Conservation (phyloP, 352 stramenopile species). For the Pythium folliculosum region DNA sequence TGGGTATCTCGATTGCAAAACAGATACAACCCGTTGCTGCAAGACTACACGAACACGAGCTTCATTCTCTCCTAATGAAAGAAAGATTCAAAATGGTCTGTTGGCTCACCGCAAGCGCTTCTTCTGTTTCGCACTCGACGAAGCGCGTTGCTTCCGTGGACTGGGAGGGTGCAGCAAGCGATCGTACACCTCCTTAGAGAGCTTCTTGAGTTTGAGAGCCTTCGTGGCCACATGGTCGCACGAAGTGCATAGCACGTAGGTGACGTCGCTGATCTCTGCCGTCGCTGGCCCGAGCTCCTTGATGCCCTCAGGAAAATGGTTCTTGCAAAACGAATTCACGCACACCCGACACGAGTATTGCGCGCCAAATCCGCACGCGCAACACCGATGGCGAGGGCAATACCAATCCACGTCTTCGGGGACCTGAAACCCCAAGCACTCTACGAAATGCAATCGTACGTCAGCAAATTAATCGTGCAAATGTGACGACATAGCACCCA, state of each 20-base stretch:
- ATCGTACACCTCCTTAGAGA: slow-evolving; percentile 38
- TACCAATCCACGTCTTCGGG: slow-evolving; percentile 59
- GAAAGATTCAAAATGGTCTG: background rate
- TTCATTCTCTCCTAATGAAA: slow-evolving; percentile 81
- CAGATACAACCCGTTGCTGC: slow-evolving; percentile 88
- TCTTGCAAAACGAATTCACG: slow-evolving; percentile 73
- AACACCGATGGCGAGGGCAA: slow-evolving; percentile 71
- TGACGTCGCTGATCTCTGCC: slow-evolving; percentile 50
- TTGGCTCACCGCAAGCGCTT: slow-evolving; percentile 21
- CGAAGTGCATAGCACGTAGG: slow-evolving; percentile 61
- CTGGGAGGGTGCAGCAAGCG: slow-evolving; percentile 32
- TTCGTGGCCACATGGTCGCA: slow-evolving; percentile 44
- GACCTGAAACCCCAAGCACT: slow-evolving; percentile 69
- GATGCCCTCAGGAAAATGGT: slow-evolving; percentile 49
- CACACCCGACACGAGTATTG: slow-evolving; percentile 66
- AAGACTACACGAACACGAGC: slow-evolving; percentile 91
- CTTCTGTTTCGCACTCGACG: slow-evolving; percentile 15
- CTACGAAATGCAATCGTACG: slow-evolving; percentile 27
- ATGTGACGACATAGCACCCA: background rate
- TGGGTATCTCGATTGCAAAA: background rate
- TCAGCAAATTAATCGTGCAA: background rate
- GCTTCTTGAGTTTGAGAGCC: slow-evolving; percentile 47
- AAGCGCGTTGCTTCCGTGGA: slow-evolving; percentile 5
- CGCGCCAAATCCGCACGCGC: slow-evolving; percentile 60
- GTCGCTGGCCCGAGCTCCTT: slow-evolving; percentile 47